phyloP scores from a whole-genome alignment of 2,329 filamentous ascomycete genomes.

The Diaporthe batatas region DNA sequence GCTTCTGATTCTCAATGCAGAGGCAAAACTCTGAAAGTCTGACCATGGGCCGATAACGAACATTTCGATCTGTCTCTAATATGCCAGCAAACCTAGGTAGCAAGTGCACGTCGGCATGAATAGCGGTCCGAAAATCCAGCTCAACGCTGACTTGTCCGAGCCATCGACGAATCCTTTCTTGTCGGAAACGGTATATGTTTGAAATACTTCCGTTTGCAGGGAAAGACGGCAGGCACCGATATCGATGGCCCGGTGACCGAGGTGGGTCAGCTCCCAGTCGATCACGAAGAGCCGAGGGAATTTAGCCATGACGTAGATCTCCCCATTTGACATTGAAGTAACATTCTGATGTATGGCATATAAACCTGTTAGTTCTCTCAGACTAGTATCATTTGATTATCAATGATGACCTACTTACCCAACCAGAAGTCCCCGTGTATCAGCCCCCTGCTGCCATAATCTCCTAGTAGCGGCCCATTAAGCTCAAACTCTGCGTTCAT shows the following conservation, averaged over 20 bases:
- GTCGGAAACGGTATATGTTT: slow-evolving; percentile 48
- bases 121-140: slow-evolving; percentile 55
- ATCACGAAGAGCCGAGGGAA: slow-evolving; percentile 52
- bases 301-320: not conserved
- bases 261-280: slow-evolving; percentile 59
- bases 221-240: slow-evolving; percentile 57
- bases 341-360: not conserved
- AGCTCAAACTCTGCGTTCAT: slow-evolving; percentile 48
- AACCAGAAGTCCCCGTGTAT: slow-evolving; percentile 60
- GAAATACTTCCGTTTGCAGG: slow-evolving; percentile 55
- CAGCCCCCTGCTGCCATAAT: slow-evolving; percentile 43
- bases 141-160: slow-evolving; percentile 52
- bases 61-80: slow-evolving; percentile 35
- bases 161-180: slow-evolving; percentile 54
- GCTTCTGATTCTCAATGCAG: slow-evolving; percentile 39
- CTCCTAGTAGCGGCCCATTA: slow-evolving; percentile 35
- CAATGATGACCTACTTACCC: slow-evolving; percentile 56
- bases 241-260: slow-evolving; percentile 54
- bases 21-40: slow-evolving; percentile 36
- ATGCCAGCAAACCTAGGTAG: slow-evolving; percentile 51
- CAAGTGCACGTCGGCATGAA: slow-evolving; percentile 57
- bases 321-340: slow-evolving; percentile 2
- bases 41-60: slow-evolving; percentile 25
- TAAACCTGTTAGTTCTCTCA: not conserved
- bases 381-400: too few relatives aligned